Base-by-base conservation (phyloP, 306 rosid species). In the Gastrolobium villosum region DNA sequence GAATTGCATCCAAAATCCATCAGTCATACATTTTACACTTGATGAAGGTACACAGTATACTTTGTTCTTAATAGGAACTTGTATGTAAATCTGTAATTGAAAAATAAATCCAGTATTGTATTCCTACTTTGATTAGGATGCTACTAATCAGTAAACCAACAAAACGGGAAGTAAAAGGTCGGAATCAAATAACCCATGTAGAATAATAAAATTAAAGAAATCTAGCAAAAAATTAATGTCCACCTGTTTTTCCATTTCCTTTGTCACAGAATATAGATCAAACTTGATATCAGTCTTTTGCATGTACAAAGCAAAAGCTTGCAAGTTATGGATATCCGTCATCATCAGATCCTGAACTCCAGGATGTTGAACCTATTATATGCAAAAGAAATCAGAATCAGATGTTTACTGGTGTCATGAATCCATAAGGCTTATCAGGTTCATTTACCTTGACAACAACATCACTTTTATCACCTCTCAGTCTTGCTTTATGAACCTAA, bases 241-340 rank as follows among this genome's bases (percentile, higher is more conserved):
- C 62, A 93, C 99, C 98, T 93, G 99, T 79, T 80, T 95, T 87
- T 95, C 98, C 89, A 95, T 95, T 86, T 95, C 99, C 86, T 87
- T 93, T 55, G 99, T 91, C 81, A 95, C 85, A 1, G 99, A 95
- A 84, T 34, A 93, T 72, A 95, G 93, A 82, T 95, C 99, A 65
- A 95, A 95, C 79, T 87, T 95, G 88, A 93, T 84, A 80, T 95
- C 99, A 31, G 98, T 91, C 86, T 95, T 95, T 77, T 95, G 99
- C 83, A 95, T 87, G 86, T 81, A 95, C 34, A 91, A 76, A 53
- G 98, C 99, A 67, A 95, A 93, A 14, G 97, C 96, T 91, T 95
- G 97, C 86, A 95, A 65, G 84, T 95, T 95, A 63, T 68, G 94
- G 81, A 95, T 89, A 86, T 95, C 99, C 3, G 97, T 95, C 99